A percentile compares a stretch with the other conserved stretches of the same genome.
These are phyloP conservation scores for Hemileccinum impolitum DNA, from an alignment of 768 basidiomycete genomes.

Conservation along the genomic window DNA sequence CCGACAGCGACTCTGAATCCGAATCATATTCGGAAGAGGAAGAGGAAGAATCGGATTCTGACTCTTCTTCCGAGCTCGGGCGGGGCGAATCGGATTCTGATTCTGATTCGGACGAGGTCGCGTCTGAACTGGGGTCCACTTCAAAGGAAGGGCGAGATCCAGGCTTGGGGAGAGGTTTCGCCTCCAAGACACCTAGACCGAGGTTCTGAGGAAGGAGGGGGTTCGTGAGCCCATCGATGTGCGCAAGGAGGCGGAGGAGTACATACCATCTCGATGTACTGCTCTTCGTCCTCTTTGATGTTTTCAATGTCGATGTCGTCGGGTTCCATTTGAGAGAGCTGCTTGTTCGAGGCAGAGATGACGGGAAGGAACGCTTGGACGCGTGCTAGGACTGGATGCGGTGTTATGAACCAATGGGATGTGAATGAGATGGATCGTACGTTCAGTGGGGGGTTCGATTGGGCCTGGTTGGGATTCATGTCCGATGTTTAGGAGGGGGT, in stretches of 20 bases:
- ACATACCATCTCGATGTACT: slow-evolving; percentile 66
- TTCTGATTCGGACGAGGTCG: slow-evolving; percentile 10
- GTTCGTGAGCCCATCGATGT: neutral
- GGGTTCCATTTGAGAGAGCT: slow-evolving; percentile 49
- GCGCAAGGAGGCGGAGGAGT: neutral
- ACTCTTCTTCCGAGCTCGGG: slow-evolving; percentile 12
- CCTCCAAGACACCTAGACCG: slow-evolving; percentile 61
- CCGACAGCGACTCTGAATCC: slow-evolving; percentile 13
- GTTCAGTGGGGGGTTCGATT: slow-evolving; percentile 44
- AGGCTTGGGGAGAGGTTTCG: slow-evolving; percentile 20
- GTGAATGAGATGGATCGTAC: slow-evolving; percentile 33
- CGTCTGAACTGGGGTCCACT: neutral
- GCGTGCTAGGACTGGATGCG: slow-evolving; percentile 55
- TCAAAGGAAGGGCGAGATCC: slow-evolving; percentile 14
- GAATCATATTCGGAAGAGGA: slow-evolving; percentile 8
- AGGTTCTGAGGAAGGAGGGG: slow-evolving; percentile 44
- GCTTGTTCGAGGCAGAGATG: slow-evolving; percentile 60
- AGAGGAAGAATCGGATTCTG: slow-evolving; percentile 3
- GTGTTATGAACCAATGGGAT: slow-evolving; percentile 3
- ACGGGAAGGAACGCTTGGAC: slow-evolving; percentile 66
- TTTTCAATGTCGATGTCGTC: slow-evolving; percentile 69
- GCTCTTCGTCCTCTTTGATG: slow-evolving; percentile 42
- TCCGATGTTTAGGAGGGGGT: slow-evolving; percentile 34
- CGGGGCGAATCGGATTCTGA: slow-evolving; percentile 12
- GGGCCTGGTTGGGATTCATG: slow-evolving; percentile 29